phyloP scores from a whole-genome alignment of 2,329 filamentous ascomycete genomes.

The Ascosphaera apis region DNA sequence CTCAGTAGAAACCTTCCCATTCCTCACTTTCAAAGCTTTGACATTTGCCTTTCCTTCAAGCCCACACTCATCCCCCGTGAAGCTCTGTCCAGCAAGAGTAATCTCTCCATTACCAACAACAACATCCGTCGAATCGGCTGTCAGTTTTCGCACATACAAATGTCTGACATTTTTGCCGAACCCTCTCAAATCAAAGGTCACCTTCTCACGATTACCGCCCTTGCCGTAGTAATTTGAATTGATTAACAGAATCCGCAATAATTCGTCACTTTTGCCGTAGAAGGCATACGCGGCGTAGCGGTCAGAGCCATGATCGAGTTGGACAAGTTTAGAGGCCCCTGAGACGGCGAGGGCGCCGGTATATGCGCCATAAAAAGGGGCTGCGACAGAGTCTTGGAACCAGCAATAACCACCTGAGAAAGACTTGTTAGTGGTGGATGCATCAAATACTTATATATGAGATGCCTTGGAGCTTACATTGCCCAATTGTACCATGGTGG shows the following conservation, averaged over 20 bases:
- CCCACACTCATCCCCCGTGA: too few species aligned
- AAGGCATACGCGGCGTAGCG: neutral
- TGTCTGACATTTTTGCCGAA: neutral
- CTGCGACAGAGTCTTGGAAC: too few species aligned
- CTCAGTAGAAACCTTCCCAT: too few species aligned
- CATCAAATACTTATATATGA: too few species aligned
- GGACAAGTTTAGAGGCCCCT: neutral
- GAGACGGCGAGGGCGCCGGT: neutral
- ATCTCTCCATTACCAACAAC: neutral
- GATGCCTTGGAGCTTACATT: slow-evolving; percentile 16
- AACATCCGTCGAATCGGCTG: neutral
- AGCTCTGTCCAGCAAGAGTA: neutral
- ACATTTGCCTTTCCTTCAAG: too few species aligned
- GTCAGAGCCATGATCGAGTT: neutral
- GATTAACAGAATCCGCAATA: neutral
- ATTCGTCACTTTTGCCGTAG: neutral
- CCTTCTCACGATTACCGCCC: neutral
- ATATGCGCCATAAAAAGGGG: too few species aligned
- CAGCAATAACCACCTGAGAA: too few species aligned
- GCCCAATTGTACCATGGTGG: slow-evolving; percentile 28
- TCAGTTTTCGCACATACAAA: neutral
- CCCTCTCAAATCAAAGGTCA: neutral
- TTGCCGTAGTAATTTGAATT: neutral
- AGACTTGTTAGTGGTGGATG: too few species aligned
- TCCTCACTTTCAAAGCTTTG: too few species aligned